Evolutionary conservation across 2,329 filamentous ascomycete genomes (phyloP), one percentile per base, ranked within the genome.

Genomic region (Pyrenochaeta sp.): DNA sequence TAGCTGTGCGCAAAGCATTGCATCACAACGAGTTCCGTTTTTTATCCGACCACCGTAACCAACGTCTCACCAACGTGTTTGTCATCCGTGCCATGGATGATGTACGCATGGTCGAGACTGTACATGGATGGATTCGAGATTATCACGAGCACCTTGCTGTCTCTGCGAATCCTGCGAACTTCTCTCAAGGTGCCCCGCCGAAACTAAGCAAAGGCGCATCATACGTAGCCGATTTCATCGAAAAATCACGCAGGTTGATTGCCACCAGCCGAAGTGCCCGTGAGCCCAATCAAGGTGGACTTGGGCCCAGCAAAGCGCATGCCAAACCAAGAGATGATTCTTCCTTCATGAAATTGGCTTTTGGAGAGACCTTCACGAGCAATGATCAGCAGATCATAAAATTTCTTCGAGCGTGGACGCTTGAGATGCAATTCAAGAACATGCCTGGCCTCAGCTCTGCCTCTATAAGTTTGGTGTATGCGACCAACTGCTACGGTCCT

Each of bases 1-100:
- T 90, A 58, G 88, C 89, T 3, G 83, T 91, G 6, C 86, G 90
- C 54, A 81, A 81, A 42, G 80, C 85, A 7, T 65, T 93, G 6
- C 67, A 78, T 17, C 75, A 78, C 27, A 79, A 85, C 46, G 83
- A 85, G 7, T 76, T 84, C 39, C 81, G 77, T 19, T 89, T 91
- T 61, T 76, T 77, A 51, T 81, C 64, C n/a, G 76, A 80, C 49
- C 54, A 48, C 67, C 77, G 69, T 58, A 79, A 51, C 65, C 78
- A 69, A 68, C 79, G 69, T 63, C 65, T 76, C 61, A 83, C 71
- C 60, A 79, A 70, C 67, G 81, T 88, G 20, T 88, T 87, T 57
- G 80, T 85, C 50, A 77, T 92, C 44, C 76, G 79, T 15, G 78
- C 84, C 7, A 74, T 77, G 35, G 69, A 73, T 7, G 82, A 87